Evolutionary conservation across 208 protist genomes (phyloP).

Genomic region (Crithidia brevicula): DNA sequence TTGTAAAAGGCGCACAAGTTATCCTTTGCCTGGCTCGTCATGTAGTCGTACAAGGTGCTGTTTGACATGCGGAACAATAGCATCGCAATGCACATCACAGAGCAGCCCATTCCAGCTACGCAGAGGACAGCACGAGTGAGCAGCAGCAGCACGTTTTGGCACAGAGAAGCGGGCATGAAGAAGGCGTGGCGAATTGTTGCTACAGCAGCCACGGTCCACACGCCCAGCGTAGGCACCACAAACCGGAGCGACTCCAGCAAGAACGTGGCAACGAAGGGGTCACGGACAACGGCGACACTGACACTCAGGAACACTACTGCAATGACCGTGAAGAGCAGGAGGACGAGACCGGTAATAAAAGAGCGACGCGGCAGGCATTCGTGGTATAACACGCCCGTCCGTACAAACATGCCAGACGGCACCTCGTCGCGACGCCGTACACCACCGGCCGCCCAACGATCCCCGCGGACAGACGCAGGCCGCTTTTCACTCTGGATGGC

Average conservation of each 20-base stretch:
- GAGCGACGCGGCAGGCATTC: slow-evolving; percentile 56
- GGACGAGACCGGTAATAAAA: slow-evolving; percentile 43
- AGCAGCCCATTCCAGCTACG: slow-evolving; percentile 25
- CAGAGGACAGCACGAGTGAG: slow-evolving; percentile 15
- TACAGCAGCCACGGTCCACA: background rate
- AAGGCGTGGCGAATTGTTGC: slow-evolving; percentile 19
- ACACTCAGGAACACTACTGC: background rate
- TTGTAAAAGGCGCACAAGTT: slow-evolving; percentile 14
- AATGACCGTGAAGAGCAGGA: slow-evolving; percentile 25
- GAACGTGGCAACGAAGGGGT: background rate
- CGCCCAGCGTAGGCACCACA: background rate
- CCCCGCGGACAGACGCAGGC: no score
- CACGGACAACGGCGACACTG: background rate
- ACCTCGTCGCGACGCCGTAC: slow-evolving; percentile 18
- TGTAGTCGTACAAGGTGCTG: background rate
- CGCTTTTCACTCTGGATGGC: slow-evolving; percentile 35
- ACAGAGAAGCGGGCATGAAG: slow-evolving; percentile 46
- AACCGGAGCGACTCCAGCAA: slow-evolving; percentile 1
- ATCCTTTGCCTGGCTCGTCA: background rate
- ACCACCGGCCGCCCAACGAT: slow-evolving; percentile 17
- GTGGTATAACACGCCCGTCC: slow-evolving; percentile 58
- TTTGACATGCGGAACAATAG: background rate
- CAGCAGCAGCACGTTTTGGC: slow-evolving; percentile 4
- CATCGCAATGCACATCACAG: background rate
- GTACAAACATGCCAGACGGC: slow-evolving; percentile 40